A percentile compares a stretch with the other conserved stretches of the same genome.
Conservation (phyloP, 164 flowering plant species). For the Vitis vinifera region DNA sequence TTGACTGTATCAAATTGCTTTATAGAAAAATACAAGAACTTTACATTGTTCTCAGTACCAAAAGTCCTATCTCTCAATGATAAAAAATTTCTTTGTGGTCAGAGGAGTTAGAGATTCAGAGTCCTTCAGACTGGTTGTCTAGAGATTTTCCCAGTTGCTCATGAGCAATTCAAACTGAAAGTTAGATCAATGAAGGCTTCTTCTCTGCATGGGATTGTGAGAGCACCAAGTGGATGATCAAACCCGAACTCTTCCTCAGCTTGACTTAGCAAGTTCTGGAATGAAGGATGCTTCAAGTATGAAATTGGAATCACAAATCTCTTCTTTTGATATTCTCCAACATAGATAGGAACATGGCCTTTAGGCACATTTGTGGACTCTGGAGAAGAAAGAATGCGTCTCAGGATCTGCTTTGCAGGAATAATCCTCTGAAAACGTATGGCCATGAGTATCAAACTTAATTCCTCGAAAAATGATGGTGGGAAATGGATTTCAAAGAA, state of each 20-base stretch:
- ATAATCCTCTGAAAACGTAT: too few relatives aligned
- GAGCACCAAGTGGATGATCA: constrained; percentile 48
- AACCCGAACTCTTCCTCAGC: constrained; percentile 56
- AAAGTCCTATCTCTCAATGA: too few relatives aligned
- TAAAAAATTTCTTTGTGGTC: too few relatives aligned
- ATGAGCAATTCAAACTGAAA: constrained; percentile 23
- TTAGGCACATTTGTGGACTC: constrained; percentile 23
- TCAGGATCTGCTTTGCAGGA: background rate
- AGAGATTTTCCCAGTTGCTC: background rate
- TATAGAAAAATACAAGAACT: too few relatives aligned
- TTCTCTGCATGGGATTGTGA: constrained; percentile 48
- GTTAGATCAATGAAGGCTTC: constrained; percentile 33
- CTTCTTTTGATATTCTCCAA: constrained; percentile 35
- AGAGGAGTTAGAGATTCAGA: too few relatives aligned
- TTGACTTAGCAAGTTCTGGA: constrained; percentile 34
- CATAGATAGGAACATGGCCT: constrained; percentile 36
- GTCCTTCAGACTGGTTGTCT: too few relatives aligned
- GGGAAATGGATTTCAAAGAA: too few relatives aligned
- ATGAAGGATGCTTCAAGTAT: constrained; percentile 42
- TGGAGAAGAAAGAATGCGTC: background rate
- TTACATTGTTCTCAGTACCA: too few relatives aligned
- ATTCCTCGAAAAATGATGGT: too few relatives aligned
- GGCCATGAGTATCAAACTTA: too few relatives aligned
- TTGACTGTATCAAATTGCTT: too few relatives aligned
- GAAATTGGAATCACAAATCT: constrained; percentile 42